phyloP scores from a whole-genome alignment of 2,329 filamentous ascomycete species.

The Exophiala lecanii-corni region DNA sequence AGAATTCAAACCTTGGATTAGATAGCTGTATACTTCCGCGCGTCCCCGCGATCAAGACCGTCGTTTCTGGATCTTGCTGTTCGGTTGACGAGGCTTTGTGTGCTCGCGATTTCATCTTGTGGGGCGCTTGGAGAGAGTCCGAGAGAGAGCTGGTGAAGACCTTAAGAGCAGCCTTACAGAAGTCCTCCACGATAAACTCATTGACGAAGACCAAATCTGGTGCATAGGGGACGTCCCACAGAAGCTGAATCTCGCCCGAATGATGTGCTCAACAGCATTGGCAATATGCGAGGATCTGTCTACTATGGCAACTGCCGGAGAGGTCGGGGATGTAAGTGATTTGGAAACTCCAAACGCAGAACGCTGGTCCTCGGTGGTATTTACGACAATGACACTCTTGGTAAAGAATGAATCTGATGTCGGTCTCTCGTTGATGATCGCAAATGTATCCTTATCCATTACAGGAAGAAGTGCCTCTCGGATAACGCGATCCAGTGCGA shows the following conservation, averaged over 20 bases:
- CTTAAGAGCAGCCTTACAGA: neutral
- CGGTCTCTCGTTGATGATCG: neutral
- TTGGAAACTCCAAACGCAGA: neutral
- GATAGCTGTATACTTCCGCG: conserved; percentile 45
- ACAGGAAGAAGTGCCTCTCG: neutral
- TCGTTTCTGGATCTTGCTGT: neutral
- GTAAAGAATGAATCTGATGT: neutral
- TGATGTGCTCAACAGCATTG: conserved; percentile 29
- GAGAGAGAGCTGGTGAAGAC: conserved; percentile 25
- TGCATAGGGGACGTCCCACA: conserved; percentile 49
- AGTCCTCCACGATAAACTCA: conserved; percentile 45
- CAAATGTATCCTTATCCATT: neutral
- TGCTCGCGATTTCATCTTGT: conserved; percentile 30
- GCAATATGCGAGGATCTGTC: neutral
- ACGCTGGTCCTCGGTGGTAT: neutral
- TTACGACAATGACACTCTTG: neutral
- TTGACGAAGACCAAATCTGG: conserved; percentile 61
- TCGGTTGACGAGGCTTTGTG: neutral
- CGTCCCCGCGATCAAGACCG: conserved; percentile 30
- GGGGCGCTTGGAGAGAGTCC: conserved; percentile 50
- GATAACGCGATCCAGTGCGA: neutral
- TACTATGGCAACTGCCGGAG: neutral
- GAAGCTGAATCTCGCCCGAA: conserved; percentile 1
- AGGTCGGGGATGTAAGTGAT: neutral
- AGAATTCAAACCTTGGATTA: conserved; percentile 58